These are phyloP conservation scores for Suillus americanus DNA, from an alignment of 768 basidiomycete genomes.

Conservation along the genomic window DNA sequence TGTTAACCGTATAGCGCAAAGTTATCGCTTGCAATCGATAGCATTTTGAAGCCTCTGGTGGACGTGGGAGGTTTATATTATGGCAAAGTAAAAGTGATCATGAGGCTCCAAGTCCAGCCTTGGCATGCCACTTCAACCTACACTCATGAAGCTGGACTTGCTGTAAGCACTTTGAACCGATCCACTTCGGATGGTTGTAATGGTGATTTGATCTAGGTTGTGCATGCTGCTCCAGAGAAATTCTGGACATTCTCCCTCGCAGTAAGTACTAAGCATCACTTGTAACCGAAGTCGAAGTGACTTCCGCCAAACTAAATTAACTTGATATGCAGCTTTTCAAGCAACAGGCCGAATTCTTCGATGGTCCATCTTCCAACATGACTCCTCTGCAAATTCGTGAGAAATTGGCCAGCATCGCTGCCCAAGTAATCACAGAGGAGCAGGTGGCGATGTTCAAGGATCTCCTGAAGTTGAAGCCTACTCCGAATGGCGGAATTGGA, in stretches of 20 bases:
- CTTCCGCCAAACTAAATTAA: not conserved
- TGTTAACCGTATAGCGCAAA: slow-evolving; percentile 47
- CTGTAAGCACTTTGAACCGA: slow-evolving; percentile 43
- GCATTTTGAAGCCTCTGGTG: slow-evolving; percentile 58
- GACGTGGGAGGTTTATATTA: slow-evolving; percentile 58
- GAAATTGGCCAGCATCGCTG: slow-evolving; percentile 64
- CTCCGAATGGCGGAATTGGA: slow-evolving; percentile 77
- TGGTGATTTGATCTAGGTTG: slow-evolving; percentile 39
- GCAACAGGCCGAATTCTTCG: slow-evolving; percentile 75
- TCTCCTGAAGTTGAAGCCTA: slow-evolving; percentile 57
- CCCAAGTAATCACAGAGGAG: slow-evolving; percentile 47
- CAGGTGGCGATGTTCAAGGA: slow-evolving; percentile 57
- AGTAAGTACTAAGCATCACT: slow-evolving; percentile 45
- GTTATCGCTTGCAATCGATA: slow-evolving; percentile 57
- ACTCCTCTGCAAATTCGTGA: slow-evolving; percentile 74
- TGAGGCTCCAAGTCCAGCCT: slow-evolving; percentile 72
- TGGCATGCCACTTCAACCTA: slow-evolving; percentile 80
- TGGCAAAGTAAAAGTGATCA: slow-evolving; percentile 73
- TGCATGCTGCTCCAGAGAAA: slow-evolving; percentile 66
- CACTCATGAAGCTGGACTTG: slow-evolving; percentile 80
- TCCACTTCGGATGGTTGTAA: not conserved
- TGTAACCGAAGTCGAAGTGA: not conserved
- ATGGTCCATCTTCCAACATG: slow-evolving; percentile 64
- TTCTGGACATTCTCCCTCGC: slow-evolving; percentile 79
- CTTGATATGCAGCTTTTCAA: slow-evolving; percentile 63